Evolutionary conservation across 2,329 filamentous ascomycete species (phyloP), one percentile per base, ranked within the genome.

Genomic region (Xylariomycetidae sp.): DNA sequence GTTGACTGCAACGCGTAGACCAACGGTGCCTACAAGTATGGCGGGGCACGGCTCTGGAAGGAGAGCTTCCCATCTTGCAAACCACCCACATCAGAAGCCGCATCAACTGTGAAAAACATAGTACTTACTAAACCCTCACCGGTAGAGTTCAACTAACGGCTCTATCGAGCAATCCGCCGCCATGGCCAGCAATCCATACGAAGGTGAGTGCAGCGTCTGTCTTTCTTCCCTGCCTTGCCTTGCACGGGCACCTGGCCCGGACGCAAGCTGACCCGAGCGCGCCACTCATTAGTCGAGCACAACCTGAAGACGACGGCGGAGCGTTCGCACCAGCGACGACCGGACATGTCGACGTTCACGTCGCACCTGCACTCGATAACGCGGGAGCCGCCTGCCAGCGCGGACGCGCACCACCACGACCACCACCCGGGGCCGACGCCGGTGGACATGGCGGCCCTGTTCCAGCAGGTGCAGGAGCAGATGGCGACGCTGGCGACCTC

Each of bases 301-400:
- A 74, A 74, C 54, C 74, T 81, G 58, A 65, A 70, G 47, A 55
- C 67, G 37, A 28, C 60, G 19, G 43, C 65, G 29, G 42, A 56
- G 5, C 53, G 58, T 16, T 54, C 60, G 31, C 58, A 61, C 37
- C 60, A 61, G 30, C 64, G 65, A 8, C 74, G 77, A 25, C 72
- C 72, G 40, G 74, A 79, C 61, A 82, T 82, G 77, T 69, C 74
- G 32, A 72, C 70, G 40, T 81, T 80, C 61, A 70, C 61, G 48
- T 67, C 72, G 35, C 70, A 75, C 52, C 70, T 79, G 40, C 60
- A 70, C 54, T 67, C 70, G 42, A 62, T 80, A 50, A 57, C 61
- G 42, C 47, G 51, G n/a, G 50, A 55, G 41, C 12, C 44, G 20
- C 54, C 57, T 31, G 37, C 50, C 30, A 39, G 53, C 31, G 53